phyloP scores from a whole-genome alignment of 768 basidiomycete species.

The Termitomyces bulborhizus region DNA sequence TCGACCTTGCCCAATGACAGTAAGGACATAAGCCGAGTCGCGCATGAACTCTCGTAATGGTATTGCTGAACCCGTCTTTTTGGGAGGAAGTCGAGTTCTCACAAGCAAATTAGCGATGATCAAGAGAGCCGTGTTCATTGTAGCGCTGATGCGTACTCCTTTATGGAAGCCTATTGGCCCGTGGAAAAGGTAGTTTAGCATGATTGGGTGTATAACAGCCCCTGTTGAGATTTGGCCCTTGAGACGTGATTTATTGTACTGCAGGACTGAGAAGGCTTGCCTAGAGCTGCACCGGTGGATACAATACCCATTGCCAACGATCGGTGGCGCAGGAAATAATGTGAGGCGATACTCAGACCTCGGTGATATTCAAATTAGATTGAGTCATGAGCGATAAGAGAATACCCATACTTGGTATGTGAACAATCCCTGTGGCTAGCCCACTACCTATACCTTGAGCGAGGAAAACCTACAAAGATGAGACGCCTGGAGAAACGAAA shows the following conservation, averaged over 20 bases:
- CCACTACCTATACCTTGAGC: constrained; percentile 39
- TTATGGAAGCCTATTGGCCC: neutral
- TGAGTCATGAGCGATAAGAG: neutral
- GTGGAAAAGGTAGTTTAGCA: neutral
- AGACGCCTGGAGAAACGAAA: neutral
- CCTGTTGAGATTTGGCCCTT: neutral
- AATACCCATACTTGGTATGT: constrained; percentile 22
- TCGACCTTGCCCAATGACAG: neutral
- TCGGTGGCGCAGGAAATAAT: constrained; percentile 40
- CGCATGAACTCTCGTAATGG: neutral
- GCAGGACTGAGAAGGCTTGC: neutral
- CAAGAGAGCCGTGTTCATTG: neutral
- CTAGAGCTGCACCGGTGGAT: neutral
- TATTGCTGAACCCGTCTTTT: neutral
- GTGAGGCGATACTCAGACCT: constrained; percentile 35
- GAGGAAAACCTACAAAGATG: constrained; percentile 28
- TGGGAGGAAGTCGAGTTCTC: neutral
- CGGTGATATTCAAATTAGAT: neutral
- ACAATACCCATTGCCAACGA: constrained; percentile 49
- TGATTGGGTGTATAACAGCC: neutral
- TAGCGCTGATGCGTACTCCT: neutral
- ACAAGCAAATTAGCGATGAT: neutral
- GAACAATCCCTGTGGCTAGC: constrained; percentile 39
- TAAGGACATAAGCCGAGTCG: neutral
- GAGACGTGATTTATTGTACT: too few relatives aligned